Percentiles rank a stretch among this genome's conserved stretches.
phyloP scores from a whole-genome alignment of 2,329 filamentous ascomycete species.

The Sporothrix humicola region DNA sequence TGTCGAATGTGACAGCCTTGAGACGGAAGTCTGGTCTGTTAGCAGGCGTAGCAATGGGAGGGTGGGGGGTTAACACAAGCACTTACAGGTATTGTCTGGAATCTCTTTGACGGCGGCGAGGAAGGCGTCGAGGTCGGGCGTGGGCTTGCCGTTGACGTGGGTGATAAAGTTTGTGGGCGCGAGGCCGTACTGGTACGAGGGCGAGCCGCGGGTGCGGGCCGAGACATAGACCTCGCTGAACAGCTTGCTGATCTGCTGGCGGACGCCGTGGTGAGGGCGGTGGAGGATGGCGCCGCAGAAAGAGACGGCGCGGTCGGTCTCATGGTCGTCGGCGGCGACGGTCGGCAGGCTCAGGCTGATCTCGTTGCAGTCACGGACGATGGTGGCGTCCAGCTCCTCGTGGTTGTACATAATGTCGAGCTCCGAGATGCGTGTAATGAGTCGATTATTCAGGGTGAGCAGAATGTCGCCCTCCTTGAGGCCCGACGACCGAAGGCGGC shows the following conservation, averaged over 20 bases:
- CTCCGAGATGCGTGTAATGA: conserved; percentile 91
- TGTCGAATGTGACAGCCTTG: conserved; percentile 97
- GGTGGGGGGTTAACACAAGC: not conserved
- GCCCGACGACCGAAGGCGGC: conserved; percentile 52
- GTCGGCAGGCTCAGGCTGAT: conserved; percentile 79
- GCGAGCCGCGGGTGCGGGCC: conserved; percentile 80
- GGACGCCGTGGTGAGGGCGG: conserved; percentile 90
- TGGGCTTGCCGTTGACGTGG: conserved; percentile 87
- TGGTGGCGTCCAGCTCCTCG: conserved; percentile 78
- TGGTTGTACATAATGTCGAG: conserved; percentile 96
- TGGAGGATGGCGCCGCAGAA: conserved; percentile 97
- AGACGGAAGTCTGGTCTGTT: conserved; percentile 77
- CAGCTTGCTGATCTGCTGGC: conserved; percentile 95
- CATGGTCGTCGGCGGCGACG: conserved; percentile 84
- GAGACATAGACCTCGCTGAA: conserved; percentile 97
- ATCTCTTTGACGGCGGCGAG: conserved; percentile 83
- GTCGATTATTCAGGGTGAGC: conserved; percentile 84
- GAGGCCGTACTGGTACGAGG: conserved; percentile 86
- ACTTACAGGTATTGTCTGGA: conserved; percentile 87
- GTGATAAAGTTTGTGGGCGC: conserved; percentile 98
- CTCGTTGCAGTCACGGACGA: conserved; percentile 85
- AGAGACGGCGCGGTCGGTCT: conserved; percentile 88
- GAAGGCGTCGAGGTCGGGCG: conserved; percentile 81
- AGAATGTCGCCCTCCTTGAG: conserved; percentile 92
- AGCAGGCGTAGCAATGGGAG: not conserved